A percentile compares a stretch with the other conserved stretches of the same genome.
These are phyloP conservation scores for Coniochaeta sp. DNA, from an alignment of 2,329 filamentous ascomycete genomes.

Conservation along the genomic window DNA sequence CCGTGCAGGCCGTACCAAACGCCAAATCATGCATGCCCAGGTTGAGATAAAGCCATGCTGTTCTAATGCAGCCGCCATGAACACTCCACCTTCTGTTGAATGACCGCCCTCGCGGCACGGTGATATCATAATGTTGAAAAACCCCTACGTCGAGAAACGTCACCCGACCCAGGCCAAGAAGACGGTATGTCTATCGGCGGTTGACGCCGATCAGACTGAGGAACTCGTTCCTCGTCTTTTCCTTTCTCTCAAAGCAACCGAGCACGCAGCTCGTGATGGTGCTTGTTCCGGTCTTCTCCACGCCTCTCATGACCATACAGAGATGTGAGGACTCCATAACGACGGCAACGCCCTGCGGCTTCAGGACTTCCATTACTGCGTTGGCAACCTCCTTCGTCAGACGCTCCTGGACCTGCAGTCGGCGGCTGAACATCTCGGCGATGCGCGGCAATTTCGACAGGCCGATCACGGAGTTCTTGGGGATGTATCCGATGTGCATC, in stretches of 20 bases:
- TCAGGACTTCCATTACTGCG: slow-evolving; percentile 84
- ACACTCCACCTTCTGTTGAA: not conserved
- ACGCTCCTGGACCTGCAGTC: slow-evolving; percentile 92
- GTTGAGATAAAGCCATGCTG: not conserved
- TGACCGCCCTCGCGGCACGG: not conserved
- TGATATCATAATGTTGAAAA: not conserved
- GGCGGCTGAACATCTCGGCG: slow-evolving; percentile 91
- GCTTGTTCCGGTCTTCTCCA: slow-evolving; percentile 78
- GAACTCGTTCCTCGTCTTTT: slow-evolving; percentile 94
- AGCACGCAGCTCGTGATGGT: slow-evolving; percentile 97
- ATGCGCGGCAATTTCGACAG: slow-evolving; percentile 94
- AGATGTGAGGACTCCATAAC: slow-evolving; percentile 96
- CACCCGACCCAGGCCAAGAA: too few relatives aligned
- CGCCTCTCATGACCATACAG: slow-evolving; percentile 99
- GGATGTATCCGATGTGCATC: slow-evolving; percentile 99
- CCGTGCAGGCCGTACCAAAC: not conserved
- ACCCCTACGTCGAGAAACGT: not conserved
- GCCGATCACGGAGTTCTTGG: slow-evolving; percentile 81
- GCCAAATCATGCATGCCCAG: not conserved
- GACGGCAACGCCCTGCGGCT: slow-evolving; percentile 90
- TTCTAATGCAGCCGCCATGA: not conserved
- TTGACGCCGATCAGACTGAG: slow-evolving; percentile 69
- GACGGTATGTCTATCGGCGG: slow-evolving; percentile 12
- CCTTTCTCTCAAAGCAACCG: slow-evolving; percentile 87
- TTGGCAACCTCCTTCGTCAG: slow-evolving; percentile 94